phyloP scores from a whole-genome alignment of 805 yeast species.

The Soucietia sequanensis region DNA sequence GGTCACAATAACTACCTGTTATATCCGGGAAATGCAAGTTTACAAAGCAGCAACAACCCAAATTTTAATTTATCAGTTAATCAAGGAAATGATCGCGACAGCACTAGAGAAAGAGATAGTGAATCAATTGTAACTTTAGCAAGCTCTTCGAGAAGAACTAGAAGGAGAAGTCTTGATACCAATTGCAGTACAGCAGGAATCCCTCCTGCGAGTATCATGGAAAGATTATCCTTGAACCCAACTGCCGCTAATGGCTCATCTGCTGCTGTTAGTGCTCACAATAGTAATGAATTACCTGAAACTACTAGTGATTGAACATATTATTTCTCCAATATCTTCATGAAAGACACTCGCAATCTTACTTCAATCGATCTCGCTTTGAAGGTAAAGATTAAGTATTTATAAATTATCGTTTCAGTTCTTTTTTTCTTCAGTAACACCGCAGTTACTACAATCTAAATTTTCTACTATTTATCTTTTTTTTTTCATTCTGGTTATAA shows the following conservation, averaged over 20 bases:
- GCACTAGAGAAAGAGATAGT: constrained; percentile 34
- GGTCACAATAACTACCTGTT: not conserved
- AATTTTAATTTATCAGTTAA: constrained; percentile 2
- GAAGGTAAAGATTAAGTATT: too few relatives aligned
- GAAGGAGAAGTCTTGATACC: constrained; percentile 47
- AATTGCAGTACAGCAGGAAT: constrained; percentile 68
- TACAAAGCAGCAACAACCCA: constrained; percentile 3
- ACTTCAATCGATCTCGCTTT: too few relatives aligned
- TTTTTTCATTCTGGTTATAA: too few relatives aligned
- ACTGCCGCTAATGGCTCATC: constrained; percentile 24
- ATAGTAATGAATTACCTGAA: not conserved
- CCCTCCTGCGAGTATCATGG: constrained; percentile 72
- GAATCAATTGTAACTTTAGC: constrained; percentile 45
- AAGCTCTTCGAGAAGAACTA: constrained; percentile 34
- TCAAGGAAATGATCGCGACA: constrained; percentile 9
- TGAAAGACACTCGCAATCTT: too few relatives aligned
- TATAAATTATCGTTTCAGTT: too few relatives aligned
- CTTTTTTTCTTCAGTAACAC: too few relatives aligned
- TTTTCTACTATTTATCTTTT: too few relatives aligned
- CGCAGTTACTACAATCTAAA: too few relatives aligned
- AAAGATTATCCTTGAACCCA: constrained; percentile 41
- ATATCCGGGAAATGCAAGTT: constrained; percentile 1
- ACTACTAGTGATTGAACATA: not conserved
- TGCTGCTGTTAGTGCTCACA: not conserved
- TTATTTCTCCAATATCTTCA: too few relatives aligned